A percentile compares a stretch with the other conserved stretches of the same genome.
phyloP scores from a whole-genome alignment of 371 early-diverging fungal genomes.

The Mucor lusitanicus region DNA sequence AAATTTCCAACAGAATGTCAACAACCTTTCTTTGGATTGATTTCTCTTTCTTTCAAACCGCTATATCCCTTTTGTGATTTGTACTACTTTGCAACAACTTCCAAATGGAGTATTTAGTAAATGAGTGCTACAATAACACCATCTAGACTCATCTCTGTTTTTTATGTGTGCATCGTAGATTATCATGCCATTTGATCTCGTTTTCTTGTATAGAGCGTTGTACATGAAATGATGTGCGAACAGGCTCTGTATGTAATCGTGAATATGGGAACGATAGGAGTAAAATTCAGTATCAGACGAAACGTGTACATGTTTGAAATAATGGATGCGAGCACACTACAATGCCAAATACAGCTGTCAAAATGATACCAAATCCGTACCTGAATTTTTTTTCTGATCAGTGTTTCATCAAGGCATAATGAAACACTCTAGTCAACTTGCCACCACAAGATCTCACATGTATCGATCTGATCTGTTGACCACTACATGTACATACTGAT shows the following conservation, averaged over 20 bases:
- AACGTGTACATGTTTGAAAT: background rate
- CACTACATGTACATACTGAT: too few relatives aligned
- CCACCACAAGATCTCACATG: too few relatives aligned
- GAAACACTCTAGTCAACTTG: background rate
- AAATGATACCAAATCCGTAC: background rate
- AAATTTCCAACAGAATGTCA: too few relatives aligned
- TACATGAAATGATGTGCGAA: background rate
- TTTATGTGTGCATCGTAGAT: background rate
- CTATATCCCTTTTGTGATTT: background rate
- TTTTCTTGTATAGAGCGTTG: background rate
- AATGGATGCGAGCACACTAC: background rate
- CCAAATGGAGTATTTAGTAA: background rate
- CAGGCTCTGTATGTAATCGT: too few relatives aligned
- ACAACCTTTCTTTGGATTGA: too few relatives aligned
- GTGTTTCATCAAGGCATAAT: background rate
- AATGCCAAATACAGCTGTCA: background rate
- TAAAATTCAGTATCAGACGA: background rate
- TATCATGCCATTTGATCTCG: background rate
- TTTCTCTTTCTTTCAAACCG: too few relatives aligned
- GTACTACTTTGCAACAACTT: background rate
- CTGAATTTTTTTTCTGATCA: background rate
- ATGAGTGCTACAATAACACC: background rate
- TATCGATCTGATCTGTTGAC: too few relatives aligned
- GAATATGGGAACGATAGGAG: background rate
- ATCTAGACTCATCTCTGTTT: background rate